Evolutionary conservation across 495 filamentous ascomycete genomes (phyloP), one percentile per base, ranked within the genome.

Genomic region (Aspergillus panamensis): DNA sequence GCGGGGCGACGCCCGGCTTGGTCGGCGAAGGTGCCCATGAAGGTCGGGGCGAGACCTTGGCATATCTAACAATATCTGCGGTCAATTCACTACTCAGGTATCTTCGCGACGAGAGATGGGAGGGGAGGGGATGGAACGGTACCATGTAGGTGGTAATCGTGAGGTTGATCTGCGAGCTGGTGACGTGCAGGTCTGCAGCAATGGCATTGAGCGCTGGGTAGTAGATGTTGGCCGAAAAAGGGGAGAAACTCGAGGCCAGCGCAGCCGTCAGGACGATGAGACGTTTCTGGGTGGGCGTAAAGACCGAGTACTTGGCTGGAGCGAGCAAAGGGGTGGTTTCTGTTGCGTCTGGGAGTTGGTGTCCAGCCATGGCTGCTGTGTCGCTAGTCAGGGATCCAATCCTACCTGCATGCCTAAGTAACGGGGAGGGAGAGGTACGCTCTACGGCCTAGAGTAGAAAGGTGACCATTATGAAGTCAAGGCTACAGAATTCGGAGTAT

Each of bases 1-100:
- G 75, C 75, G 6, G 77, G 76, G 16, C 80, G 68, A 9, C 82
- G 72, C 9, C 82, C 81, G 7, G 71, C 64, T 44, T 66, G 65
- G 60, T 84, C 82, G 3, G 81, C 73, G 9, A 83, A 69, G 7
- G 70, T 69, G 7, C 74, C 80, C 6, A 77, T 74, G 53, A 85
- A 73, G 8, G 74, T 70, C 0, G 82, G 80, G 9, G 78, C 72
- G 7, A 84, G 53, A 10, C 74, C 80, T 66, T 81, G 80, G 25
- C 73, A 72, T 42, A 82, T 74, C 77, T 79, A 42, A n/a, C n/a
- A n/a, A n/a, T n/a, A n/a, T n/a, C n/a, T n/a, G n/a, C n/a, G n/a
- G n/a, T n/a, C n/a, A n/a, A n/a, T n/a, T n/a, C n/a, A n/a, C n/a
- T n/a, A n/a, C n/a, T n/a, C n/a, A n/a, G n/a, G n/a, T n/a, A n/a